Conservation (phyloP, 495 filamentous ascomycete species). For the Sordaria brevicollis region DNA sequence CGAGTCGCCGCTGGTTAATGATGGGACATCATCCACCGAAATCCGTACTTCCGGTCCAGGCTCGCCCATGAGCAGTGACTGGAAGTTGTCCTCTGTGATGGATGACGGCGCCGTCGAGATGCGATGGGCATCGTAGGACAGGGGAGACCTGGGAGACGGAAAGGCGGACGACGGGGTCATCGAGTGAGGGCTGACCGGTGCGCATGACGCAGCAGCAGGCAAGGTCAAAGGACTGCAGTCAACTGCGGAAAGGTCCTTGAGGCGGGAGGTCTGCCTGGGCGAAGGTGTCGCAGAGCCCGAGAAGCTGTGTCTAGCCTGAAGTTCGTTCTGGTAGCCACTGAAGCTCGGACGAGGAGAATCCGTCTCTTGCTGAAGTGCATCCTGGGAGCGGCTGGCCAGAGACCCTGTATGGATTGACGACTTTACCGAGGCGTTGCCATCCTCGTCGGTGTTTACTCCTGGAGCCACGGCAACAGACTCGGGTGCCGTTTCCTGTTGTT, state of each 20-base stretch:
- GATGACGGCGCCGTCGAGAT: constrained; percentile 63
- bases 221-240: constrained; percentile 35
- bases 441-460: not conserved
- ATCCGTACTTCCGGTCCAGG: constrained; percentile 55
- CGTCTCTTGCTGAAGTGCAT: not conserved
- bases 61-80: constrained; percentile 50
- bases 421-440: not conserved
- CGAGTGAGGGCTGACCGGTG: constrained; percentile 44
- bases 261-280: constrained; percentile 41
- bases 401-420: not conserved
- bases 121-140: constrained; percentile 60
- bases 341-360: constrained; percentile 13
- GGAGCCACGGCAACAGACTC: not conserved
- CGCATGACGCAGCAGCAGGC: constrained; percentile 28
- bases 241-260: constrained; percentile 46
- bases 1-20: constrained; percentile 75
- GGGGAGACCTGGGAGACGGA: constrained; percentile 47
- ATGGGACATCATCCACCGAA: constrained; percentile 81
- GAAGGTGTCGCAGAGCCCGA: constrained; percentile 49
- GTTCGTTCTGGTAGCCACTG: not conserved
- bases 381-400: not conserved
- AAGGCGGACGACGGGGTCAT: constrained; percentile 42
- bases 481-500: not conserved
- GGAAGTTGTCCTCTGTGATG: constrained; percentile 55
- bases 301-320: not conserved